These are phyloP conservation scores for Dictyostelium brefeldianum DNA, from an alignment of 78 protist species.

Conservation along the genomic window DNA sequence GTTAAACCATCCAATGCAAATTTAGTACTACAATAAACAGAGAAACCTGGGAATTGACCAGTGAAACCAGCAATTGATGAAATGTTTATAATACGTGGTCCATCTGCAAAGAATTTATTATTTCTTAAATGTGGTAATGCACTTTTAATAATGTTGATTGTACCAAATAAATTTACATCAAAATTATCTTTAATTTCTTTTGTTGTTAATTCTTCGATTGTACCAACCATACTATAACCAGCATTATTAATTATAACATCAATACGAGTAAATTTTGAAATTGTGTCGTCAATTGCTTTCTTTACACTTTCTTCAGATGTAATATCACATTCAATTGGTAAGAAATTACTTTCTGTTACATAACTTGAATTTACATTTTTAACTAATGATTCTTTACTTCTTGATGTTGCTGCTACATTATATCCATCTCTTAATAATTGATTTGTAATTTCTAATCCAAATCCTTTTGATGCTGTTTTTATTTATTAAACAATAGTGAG, in stretches of 20 bases:
- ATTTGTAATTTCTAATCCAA: slow-evolving; percentile 14
- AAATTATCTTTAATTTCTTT: neutral
- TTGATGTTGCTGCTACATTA: slow-evolving; percentile 36
- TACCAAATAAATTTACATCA: slow-evolving; percentile 41
- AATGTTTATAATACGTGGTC: slow-evolving; percentile 16
- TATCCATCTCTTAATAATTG: neutral
- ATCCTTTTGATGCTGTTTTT: slow-evolving; percentile 11
- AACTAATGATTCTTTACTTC: slow-evolving; percentile 9
- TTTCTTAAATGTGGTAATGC: slow-evolving; percentile 15
- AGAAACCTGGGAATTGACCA: slow-evolving; percentile 10
- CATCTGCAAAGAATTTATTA: slow-evolving; percentile 5
- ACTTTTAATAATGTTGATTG: neutral
- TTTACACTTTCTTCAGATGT: slow-evolving; percentile 8
- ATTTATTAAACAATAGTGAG: no score
- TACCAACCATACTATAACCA: neutral
- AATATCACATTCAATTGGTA: slow-evolving; percentile 8
- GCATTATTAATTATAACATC: slow-evolving; percentile 58
- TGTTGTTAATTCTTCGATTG: neutral
- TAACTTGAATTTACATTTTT: neutral
- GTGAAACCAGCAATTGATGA: slow-evolving; percentile 21
- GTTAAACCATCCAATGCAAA: slow-evolving; percentile 58
- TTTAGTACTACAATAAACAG: slow-evolving; percentile 21
- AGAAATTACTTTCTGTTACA: neutral
- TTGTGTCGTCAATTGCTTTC: slow-evolving; percentile 27
- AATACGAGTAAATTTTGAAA: slow-evolving; percentile 1